Evolutionary conservation across 345 rosid species (phyloP).

Genomic region (Draba incana): DNA sequence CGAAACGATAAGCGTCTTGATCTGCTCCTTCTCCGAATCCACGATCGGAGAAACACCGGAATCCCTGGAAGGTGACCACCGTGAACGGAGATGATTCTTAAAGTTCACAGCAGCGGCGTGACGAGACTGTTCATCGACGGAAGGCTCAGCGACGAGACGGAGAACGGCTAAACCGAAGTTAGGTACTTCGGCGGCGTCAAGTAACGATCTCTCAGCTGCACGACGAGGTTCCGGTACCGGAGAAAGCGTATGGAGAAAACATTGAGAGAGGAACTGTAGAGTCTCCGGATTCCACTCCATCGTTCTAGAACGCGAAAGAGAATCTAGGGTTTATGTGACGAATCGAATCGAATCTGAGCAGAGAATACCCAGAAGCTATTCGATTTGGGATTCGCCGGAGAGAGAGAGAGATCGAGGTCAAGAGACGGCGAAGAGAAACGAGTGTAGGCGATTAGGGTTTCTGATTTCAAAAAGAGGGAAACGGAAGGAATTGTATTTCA

Average conservation of each 20-base stretch:
- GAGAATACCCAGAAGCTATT: slow-evolving; percentile 16
- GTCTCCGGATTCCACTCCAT: slow-evolving; percentile 75
- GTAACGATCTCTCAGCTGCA: slow-evolving; percentile 69
- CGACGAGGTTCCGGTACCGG: slow-evolving; percentile 80
- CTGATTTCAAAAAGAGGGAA: slow-evolving; percentile 35
- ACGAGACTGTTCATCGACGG: slow-evolving; percentile 86
- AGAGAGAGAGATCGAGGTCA: background rate
- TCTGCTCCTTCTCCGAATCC: slow-evolving; percentile 77
- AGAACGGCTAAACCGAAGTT: slow-evolving; percentile 83
- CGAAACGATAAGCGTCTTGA: slow-evolving; percentile 76
- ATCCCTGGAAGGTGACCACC: slow-evolving; percentile 67
- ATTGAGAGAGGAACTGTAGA: slow-evolving; percentile 74
- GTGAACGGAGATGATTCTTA: slow-evolving; percentile 85
- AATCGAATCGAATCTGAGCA: slow-evolving; percentile 25
- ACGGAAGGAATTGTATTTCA: slow-evolving; percentile 23
- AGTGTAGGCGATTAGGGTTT: slow-evolving; percentile 29
- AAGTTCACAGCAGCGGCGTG: slow-evolving; percentile 95
- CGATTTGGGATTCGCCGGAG: slow-evolving; percentile 9
- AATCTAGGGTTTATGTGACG: slow-evolving; percentile 18
- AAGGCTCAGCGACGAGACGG: slow-evolving; percentile 70
- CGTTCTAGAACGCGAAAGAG: slow-evolving; percentile 2
- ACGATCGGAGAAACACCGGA: slow-evolving; percentile 50
- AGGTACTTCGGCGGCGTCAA: slow-evolving; percentile 64
- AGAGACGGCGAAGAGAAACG: slow-evolving; percentile 38
- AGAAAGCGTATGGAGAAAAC: slow-evolving; percentile 84